Evolutionary conservation across 305 asterid species (phyloP).

Genomic region (Coffea humblotiana): DNA sequence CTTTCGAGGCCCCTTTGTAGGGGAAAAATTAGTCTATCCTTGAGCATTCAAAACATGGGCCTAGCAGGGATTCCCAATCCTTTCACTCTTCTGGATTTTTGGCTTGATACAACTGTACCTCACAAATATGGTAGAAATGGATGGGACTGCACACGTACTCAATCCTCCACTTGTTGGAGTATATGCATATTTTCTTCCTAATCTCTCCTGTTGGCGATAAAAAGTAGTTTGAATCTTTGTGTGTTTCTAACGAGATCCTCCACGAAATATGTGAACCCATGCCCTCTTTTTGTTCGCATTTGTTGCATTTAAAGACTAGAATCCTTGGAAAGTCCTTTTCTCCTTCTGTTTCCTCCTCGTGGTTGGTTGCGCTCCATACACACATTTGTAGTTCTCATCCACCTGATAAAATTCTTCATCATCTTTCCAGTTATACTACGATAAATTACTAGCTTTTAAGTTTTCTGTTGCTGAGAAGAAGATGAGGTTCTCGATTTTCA

Average conservation of each 20-base stretch:
- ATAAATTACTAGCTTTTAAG: background rate
- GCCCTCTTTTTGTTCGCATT: background rate
- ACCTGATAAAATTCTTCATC: background rate
- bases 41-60: background rate
- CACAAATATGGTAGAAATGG: background rate
- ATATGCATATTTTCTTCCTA: background rate
- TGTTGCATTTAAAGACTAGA: background rate
- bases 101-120: background rate
- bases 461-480: background rate
- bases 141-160: too few relatives aligned
- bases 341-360: background rate
- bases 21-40: too few relatives aligned
- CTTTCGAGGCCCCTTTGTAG: background rate
- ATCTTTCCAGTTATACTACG: background rate
- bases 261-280: background rate
- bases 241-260: background rate
- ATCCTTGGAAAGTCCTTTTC: conserved; percentile 5
- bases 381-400: background rate
- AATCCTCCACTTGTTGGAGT: too few relatives aligned
- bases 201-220: background rate
- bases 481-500: background rate
- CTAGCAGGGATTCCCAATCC: background rate
- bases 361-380: background rate
- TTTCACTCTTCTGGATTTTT: background rate
- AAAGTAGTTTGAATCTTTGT: background rate